These are phyloP conservation scores for Hanseniaspora lindneri DNA, from an alignment of 805 yeast genomes.

Conservation along the genomic window DNA sequence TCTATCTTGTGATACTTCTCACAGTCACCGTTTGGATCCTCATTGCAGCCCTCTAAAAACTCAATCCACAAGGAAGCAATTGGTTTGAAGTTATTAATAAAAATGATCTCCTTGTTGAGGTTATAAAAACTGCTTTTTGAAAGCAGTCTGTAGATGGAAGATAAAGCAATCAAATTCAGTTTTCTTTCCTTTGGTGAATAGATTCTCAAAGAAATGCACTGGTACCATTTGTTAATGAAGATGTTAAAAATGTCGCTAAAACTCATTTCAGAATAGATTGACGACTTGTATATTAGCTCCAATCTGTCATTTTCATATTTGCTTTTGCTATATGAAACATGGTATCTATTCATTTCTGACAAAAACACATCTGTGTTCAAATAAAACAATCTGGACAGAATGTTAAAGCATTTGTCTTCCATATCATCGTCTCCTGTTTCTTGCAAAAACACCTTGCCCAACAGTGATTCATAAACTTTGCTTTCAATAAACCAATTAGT, in stretches of 20 bases:
- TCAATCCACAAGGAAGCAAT: constrained; percentile 37
- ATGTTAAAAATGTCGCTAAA: constrained; percentile 24
- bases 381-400: constrained; percentile 31
- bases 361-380: constrained; percentile 26
- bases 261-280: constrained; percentile 23
- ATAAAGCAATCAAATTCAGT: constrained; percentile 49
- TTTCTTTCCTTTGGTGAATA: constrained; percentile 70
- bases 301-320: constrained; percentile 13
- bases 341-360: constrained; percentile 6
- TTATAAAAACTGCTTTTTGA: constrained; percentile 18
- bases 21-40: constrained; percentile 45
- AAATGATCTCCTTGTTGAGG: constrained; percentile 1
- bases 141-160: constrained; percentile 35
- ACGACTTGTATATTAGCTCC: constrained; percentile 21
- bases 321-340: background rate
- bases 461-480: constrained; percentile 23
- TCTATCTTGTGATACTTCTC: constrained; percentile 39
- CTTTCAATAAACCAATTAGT: constrained; percentile 23
- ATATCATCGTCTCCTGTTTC: constrained; percentile 27
- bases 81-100: constrained; percentile 23
- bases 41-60: constrained; percentile 66
- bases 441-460: constrained; percentile 25
- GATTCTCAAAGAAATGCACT: constrained; percentile 39
- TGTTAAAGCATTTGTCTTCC: constrained; percentile 28
- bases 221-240: constrained; percentile 31